Evolutionary conservation across 2,329 filamentous ascomycete genomes (phyloP).

Genomic region (Trichoderma lentiforme): DNA sequence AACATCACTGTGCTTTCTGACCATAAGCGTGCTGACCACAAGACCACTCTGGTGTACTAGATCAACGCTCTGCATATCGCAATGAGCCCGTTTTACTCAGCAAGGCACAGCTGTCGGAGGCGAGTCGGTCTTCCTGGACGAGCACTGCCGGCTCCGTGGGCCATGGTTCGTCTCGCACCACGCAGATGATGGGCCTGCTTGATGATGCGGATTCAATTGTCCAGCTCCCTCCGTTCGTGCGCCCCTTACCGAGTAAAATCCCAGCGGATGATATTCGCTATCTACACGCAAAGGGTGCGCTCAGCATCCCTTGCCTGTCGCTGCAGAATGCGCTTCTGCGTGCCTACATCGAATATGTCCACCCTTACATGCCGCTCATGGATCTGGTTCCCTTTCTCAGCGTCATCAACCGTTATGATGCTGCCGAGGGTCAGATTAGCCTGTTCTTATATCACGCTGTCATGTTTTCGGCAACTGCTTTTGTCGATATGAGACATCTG

Average conservation of each 20-base stretch:
- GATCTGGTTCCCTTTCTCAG: slow-evolving; percentile 61
- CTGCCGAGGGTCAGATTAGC: slow-evolving; percentile 69
- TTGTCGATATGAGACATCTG: slow-evolving; percentile 76
- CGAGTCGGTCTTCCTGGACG: slow-evolving; percentile 21
- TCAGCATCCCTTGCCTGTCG: slow-evolving; percentile 66
- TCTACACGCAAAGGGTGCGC: slow-evolving; percentile 76
- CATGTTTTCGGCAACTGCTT: slow-evolving; percentile 90
- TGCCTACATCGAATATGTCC: slow-evolving; percentile 83
- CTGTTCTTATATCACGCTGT: slow-evolving; percentile 88
- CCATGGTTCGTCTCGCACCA: slow-evolving; percentile 37
- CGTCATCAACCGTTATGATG: slow-evolving; percentile 64
- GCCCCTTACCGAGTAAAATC: slow-evolving; percentile 73
- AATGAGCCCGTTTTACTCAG: slow-evolving; percentile 31
- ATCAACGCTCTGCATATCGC: slow-evolving; percentile 37
- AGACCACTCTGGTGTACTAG: slow-evolving; percentile 26
- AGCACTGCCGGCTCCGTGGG: slow-evolving; percentile 14
- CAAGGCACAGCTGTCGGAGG: slow-evolving; percentile 23
- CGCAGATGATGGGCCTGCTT: slow-evolving; percentile 46
- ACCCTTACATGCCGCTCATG: slow-evolving; percentile 89
- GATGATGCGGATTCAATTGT: slow-evolving; percentile 44
- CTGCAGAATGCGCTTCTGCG: slow-evolving; percentile 79
- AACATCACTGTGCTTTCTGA: not conserved
- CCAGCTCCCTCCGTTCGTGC: slow-evolving; percentile 67
- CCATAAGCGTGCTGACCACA: slow-evolving; percentile 31
- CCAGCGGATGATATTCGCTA: slow-evolving; percentile 80